Percentiles rank a stretch among this genome's conserved stretches.
phyloP scores from a whole-genome alignment of 2,329 filamentous ascomycete species.

The Pezicula radicicola region DNA sequence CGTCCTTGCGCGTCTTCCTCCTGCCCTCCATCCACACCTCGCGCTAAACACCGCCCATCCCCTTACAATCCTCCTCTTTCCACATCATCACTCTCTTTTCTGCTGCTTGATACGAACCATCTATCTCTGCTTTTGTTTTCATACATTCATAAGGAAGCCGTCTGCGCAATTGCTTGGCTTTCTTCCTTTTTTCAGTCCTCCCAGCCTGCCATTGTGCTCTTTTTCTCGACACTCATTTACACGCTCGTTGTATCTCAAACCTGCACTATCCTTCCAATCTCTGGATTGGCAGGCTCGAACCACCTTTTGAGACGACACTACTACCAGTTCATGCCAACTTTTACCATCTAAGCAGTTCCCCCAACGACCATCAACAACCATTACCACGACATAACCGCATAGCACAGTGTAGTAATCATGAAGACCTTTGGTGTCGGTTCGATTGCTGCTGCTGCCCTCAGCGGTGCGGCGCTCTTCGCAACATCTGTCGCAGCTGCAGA shows the following conservation, averaged over 20 bases:
- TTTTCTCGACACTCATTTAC: conserved; percentile 17
- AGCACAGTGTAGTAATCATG: conserved; percentile 40
- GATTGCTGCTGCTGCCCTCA: conserved; percentile 38
- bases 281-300: conserved; percentile 1
- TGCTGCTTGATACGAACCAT: no score
- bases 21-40: background rate
- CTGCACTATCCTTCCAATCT: background rate
- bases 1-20: conserved; percentile 1
- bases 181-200: conserved; percentile 16
- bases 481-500: conserved; percentile 49
- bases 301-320: background rate
- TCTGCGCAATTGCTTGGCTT: conserved; percentile 2
- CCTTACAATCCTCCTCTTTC: background rate
- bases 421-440: conserved; percentile 45
- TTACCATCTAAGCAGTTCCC: background rate
- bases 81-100: no score
- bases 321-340: background rate
- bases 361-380: conserved; percentile 9
- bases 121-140: no score
- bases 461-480: conserved; percentile 49
- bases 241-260: conserved; percentile 1
- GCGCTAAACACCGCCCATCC: conserved; percentile 1
- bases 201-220: conserved; percentile 8
- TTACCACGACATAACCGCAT: conserved; percentile 11
- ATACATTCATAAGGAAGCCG: no score